Conservation (phyloP, 2,329 filamentous ascomycete species). For the Diaporthe longicolla region DNA sequence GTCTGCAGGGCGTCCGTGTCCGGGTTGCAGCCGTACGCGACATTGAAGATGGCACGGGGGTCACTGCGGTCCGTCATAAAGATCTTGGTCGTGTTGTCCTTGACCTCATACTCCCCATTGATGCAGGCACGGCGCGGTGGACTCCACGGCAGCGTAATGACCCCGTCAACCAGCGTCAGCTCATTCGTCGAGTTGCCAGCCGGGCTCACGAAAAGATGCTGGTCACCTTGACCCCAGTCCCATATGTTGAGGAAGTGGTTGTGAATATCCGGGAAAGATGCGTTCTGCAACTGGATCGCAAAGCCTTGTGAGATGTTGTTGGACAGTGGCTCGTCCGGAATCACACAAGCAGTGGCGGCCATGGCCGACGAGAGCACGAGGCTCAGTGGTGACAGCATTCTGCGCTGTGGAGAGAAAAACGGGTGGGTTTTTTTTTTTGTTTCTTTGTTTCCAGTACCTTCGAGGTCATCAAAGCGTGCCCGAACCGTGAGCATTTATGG, state of each 20-base stretch:
- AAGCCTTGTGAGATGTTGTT: conserved; percentile 54
- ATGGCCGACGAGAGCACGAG: not conserved
- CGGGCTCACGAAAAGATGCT: conserved; percentile 56
- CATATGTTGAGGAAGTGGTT: conserved; percentile 55
- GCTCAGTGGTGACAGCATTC: conserved; percentile 2
- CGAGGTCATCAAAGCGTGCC: not conserved
- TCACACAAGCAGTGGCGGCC: conserved; percentile 48
- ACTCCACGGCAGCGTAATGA: conserved; percentile 50
- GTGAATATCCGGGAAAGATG: conserved; percentile 53
- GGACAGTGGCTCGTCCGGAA: conserved; percentile 49
- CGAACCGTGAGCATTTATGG: not conserved
- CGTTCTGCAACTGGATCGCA: conserved; percentile 55
- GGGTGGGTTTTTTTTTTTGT: too few relatives aligned
- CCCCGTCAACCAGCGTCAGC: conserved; percentile 55
- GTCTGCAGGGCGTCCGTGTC: conserved; percentile 57
- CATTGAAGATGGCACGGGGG: conserved; percentile 57
- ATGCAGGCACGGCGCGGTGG: conserved; percentile 55
- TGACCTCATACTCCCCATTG: conserved; percentile 58
- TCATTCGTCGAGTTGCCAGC: conserved; percentile 54
- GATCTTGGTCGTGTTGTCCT: conserved; percentile 63
- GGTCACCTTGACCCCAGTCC: conserved; percentile 56
- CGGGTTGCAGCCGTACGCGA: conserved; percentile 58
- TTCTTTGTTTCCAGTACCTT: not conserved
- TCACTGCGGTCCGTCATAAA: conserved; percentile 62
- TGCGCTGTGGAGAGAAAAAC: not conserved